These are phyloP conservation scores for Phytophthora kernoviae DNA, from an alignment of 352 stramenopile genomes.

Conservation along the genomic window DNA sequence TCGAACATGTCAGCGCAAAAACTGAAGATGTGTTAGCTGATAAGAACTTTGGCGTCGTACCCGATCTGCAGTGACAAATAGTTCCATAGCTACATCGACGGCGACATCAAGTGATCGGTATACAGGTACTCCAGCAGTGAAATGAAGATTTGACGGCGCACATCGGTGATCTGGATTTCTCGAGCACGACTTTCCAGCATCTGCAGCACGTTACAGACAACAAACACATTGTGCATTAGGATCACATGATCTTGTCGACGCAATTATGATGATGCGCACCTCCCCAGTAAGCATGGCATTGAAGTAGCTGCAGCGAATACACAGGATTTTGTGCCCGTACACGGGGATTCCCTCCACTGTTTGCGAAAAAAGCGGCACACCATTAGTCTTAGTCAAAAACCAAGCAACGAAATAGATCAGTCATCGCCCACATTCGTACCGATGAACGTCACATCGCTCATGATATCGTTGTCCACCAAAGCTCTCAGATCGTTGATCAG, in stretches of 20 bases:
- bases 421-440: conserved; percentile 33
- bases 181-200: conserved; percentile 91
- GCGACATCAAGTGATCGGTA: conserved; percentile 93
- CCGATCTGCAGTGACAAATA: conserved; percentile 93
- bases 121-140: conserved; percentile 96
- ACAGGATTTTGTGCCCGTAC: conserved; percentile 92
- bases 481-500: conserved; percentile 73
- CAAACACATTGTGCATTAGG: conserved; percentile 1
- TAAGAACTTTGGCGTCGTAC: conserved; percentile 36
- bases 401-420: neutral
- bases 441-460: conserved; percentile 90
- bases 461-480: conserved; percentile 85
- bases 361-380: neutral
- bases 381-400: conserved; percentile 1
- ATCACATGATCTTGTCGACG: neutral
- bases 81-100: conserved; percentile 92
- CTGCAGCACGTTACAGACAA: conserved; percentile 39
- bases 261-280: conserved; percentile 23
- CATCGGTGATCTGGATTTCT: conserved; percentile 93
- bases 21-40: neutral
- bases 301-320: conserved; percentile 95
- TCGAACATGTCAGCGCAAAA: conserved; percentile 15
- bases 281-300: conserved; percentile 89
- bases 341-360: conserved; percentile 87
- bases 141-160: conserved; percentile 92